Base-by-base conservation (phyloP, 495 filamentous ascomycete species). In the Daldinia caldariorum region DNA sequence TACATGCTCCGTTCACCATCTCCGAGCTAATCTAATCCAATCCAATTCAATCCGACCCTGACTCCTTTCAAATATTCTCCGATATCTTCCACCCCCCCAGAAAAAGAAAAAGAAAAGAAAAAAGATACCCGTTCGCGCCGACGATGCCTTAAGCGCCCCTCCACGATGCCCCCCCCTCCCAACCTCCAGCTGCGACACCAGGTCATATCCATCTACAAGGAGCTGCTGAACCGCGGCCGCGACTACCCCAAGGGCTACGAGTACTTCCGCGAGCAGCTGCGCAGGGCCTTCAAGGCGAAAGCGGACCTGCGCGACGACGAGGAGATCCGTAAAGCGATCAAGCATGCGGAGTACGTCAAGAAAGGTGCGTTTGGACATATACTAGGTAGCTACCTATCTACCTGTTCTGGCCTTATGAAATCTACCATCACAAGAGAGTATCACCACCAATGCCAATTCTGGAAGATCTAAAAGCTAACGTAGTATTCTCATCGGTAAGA, bases 151-250 rank as follows among this genome's bases (percentile, higher is more conserved):
- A 38, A 26, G 3, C 56, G 38, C n/a, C 18, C 18, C 37, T 7
- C 37, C 37, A 32, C 14, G 29, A 43, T 31, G 38, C 6, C 38
- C 10, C 38, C 38, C 10, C 38, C 67, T 26, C 74, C 81, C 4
- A 88, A 86, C 57, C 79, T 82, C 16, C 82, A 85, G 61, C 86
- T 97, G 5, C 87, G 94, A 51, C 83, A 86, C 55, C 88, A 97
- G 76, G 95, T 97, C 35, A 92, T 97, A 58, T 85, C 85, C 18
- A 87, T 97, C 57, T 99, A 99, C 83, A 97, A 97, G 95, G 93
- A 97, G 68, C 88, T 97, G 20, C 85, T 99, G 4, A 87, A 90
- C 77, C 81, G 97, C 35, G 95, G 95, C 51, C 86, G 89, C 29
- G 89, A 94, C 39, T 98, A 98, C 76, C 95, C 96, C 8, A 83